These are phyloP conservation scores for Piloderma croceum DNA, from an alignment of 768 basidiomycete genomes.

Conservation along the genomic window DNA sequence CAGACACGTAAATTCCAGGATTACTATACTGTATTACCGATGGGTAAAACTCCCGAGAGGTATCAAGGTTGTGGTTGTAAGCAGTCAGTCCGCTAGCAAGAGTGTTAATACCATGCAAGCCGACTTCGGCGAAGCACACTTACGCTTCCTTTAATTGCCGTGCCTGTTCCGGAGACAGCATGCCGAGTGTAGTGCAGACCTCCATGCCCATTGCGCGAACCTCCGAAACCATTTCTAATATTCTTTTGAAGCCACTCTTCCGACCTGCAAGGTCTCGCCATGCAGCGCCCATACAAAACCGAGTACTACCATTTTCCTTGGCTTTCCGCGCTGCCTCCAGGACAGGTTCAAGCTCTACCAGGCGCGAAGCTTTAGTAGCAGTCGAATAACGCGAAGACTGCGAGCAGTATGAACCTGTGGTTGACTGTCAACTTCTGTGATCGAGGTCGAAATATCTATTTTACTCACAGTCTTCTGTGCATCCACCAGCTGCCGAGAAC, in stretches of 20 bases:
- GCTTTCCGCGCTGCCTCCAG: constrained; percentile 89
- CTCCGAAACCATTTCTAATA: constrained; percentile 86
- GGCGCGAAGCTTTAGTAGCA: constrained; percentile 78
- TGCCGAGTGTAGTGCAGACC: constrained; percentile 97
- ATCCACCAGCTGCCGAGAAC: constrained; percentile 72
- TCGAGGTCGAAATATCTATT: neutral
- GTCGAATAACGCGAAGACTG: constrained; percentile 94
- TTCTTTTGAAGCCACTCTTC: constrained; percentile 90
- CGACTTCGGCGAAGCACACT: constrained; percentile 23
- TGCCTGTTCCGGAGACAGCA: constrained; percentile 93
- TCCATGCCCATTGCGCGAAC: constrained; percentile 97
- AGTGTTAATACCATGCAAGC: neutral
- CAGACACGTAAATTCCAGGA: constrained; percentile 1
- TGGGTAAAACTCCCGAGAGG: constrained; percentile 94
- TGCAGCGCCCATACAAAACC: constrained; percentile 99
- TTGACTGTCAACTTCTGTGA: neutral
- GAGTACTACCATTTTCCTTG: constrained; percentile 92
- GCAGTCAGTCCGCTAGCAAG: constrained; percentile 77
- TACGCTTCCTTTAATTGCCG: constrained; percentile 88
- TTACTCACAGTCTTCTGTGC: constrained; percentile 85
- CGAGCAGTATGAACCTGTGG: constrained; percentile 89
- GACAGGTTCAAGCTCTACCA: constrained; percentile 88
- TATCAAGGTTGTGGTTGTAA: constrained; percentile 98
- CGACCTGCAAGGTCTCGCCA: constrained; percentile 93
- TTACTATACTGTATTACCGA: constrained; percentile 40